Conservation (phyloP, 2,329 filamentous ascomycete genomes). For the Metarhizium brunneum region DNA sequence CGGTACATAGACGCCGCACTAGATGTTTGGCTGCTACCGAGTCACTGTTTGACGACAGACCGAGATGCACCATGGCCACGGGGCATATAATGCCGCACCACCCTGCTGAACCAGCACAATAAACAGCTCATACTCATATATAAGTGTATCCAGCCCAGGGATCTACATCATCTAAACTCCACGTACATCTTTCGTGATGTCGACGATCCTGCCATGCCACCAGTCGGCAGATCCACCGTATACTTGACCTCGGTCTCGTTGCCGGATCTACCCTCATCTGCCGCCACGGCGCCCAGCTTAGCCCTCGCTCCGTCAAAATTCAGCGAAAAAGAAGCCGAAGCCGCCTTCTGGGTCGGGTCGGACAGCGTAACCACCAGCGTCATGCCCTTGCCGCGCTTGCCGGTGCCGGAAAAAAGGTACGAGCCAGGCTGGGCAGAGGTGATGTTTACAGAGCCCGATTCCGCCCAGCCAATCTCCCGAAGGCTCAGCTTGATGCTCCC, state of each 20-base stretch:
- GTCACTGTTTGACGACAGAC: no score
- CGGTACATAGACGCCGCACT: no score
- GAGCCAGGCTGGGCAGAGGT: constrained; percentile 9
- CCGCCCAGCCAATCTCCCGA: constrained; percentile 10
- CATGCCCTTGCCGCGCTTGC: constrained; percentile 2
- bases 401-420: constrained; percentile 8
- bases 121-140: neutral
- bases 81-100: no score
- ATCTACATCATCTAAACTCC: neutral
- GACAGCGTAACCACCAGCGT: constrained; percentile 9
- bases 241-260: constrained; percentile 4
- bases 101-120: no score
- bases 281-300: neutral
- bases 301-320: neutral
- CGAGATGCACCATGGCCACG: no score
- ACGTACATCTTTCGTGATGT: constrained; percentile 5
- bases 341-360: constrained; percentile 13
- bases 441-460: constrained; percentile 9
- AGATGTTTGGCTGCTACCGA: no score
- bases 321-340: constrained; percentile 6
- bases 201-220: constrained; percentile 12
- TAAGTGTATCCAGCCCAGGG: neutral
- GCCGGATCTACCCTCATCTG: neutral
- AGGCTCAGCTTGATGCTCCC: constrained; percentile 9
- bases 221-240: constrained; percentile 6